These are phyloP conservation scores for Cryptococcus sp. DNA, from an alignment of 1,284 basidiomycete species.

Conservation along the genomic window DNA sequence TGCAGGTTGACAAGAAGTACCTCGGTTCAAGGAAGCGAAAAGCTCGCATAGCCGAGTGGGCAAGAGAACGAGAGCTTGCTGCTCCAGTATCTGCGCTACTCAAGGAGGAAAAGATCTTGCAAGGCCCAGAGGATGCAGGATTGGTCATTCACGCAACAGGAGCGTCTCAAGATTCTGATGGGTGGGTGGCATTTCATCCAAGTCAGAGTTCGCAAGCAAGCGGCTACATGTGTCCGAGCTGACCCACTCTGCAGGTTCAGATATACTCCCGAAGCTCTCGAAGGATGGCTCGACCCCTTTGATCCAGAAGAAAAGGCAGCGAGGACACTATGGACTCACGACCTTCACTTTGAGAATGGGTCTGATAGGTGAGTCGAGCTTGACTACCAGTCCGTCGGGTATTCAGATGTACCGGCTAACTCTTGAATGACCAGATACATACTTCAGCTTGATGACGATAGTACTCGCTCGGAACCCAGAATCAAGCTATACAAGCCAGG, in stretches of 20 bases:
- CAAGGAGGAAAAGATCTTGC: not conserved
- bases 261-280: constrained; percentile 28
- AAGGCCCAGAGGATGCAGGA: not conserved
- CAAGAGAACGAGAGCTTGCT: constrained; percentile 11
- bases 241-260: constrained; percentile 15
- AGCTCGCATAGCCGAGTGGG: constrained; percentile 29
- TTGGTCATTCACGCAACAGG: not conserved
- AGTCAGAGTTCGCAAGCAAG: too few relatives aligned
- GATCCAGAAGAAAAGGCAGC: not conserved
- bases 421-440: too few relatives aligned
- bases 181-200: not conserved
- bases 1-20: constrained; percentile 26
- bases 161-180: not conserved
- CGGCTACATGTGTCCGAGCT: not conserved
- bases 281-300: constrained; percentile 16
- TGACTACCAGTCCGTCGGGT: too few relatives aligned
- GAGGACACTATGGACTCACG: constrained; percentile 6
- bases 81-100: constrained; percentile 1
- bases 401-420: too few relatives aligned
- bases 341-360: not conserved
- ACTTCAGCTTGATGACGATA: too few relatives aligned
- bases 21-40: constrained; percentile 20
- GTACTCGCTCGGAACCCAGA: too few relatives aligned
- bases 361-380: constrained; percentile 2
- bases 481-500: too few relatives aligned